Evolutionary conservation across 1,139 yeast species (phyloP), one percentile per base, ranked within the genome.

Genomic region (Zygosaccharomyces sapae): DNA sequence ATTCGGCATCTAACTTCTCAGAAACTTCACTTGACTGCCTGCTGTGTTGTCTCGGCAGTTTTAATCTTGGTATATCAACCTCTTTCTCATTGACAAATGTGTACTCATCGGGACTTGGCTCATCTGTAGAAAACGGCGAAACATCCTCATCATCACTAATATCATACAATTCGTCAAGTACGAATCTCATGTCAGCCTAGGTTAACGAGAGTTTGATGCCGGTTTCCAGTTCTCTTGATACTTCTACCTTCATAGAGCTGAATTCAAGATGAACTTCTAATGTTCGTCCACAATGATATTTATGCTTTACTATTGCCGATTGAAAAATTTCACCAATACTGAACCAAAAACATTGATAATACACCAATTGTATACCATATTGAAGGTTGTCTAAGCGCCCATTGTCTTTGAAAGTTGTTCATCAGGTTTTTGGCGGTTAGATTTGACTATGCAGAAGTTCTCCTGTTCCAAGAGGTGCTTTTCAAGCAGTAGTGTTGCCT

Each of bases 401-500:
- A n/a, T 25, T 18, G 9, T 27, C 8, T 12, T 24, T 34, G 25
- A 40, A 44, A 33, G 38, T 35, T 39, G 33, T 41, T 41, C 24
- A 37, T 41, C 38, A 16, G 7, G 18, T 22, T 19, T 19, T 10
- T 16, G 18, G 25, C 37, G n/a, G 16, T 20, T 9, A 25, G 18
- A 2, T 16, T 12, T 24, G 31, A 19, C 20, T 5, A 46, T 48
- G 49, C 45, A 46, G 33, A 43, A 30, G 35, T 42, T 46, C 16
- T 35, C 36, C 5, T 13, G 40, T 25, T 22, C 44, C 18, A 37
- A 12, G 20, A 53, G 58, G 39, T 33, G 40, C 2, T 78, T 81
- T 60, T 75, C 83, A 27, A 64, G 69, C 48, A 62, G 75, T 13
- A 43, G 69, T 1, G 62, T 63, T 4, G 61, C 67, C 19, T 62